These are phyloP conservation scores for Scheffersomyces parashehatae DNA, from an alignment of 1,139 yeast genomes.

Conservation along the genomic window DNA sequence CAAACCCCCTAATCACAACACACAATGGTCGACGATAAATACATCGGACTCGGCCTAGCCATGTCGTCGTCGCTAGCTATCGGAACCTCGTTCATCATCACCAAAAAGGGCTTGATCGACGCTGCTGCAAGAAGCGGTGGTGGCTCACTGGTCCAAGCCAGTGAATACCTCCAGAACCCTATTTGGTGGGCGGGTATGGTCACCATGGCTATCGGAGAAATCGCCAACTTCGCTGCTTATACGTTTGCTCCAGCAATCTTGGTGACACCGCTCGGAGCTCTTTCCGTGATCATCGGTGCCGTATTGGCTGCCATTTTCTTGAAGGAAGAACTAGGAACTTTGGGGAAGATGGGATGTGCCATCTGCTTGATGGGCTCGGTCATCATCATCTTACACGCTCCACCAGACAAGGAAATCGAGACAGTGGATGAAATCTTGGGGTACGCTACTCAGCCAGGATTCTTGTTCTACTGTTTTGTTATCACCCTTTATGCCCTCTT, in stretches of 20 bases:
- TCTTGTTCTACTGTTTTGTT: conserved; percentile 61
- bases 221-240: conserved; percentile 92
- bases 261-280: conserved; percentile 90
- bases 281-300: conserved; percentile 88
- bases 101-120: conserved; percentile 82
- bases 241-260: conserved; percentile 93
- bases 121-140: conserved; percentile 64
- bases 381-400: conserved; percentile 90
- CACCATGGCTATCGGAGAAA: conserved; percentile 89
- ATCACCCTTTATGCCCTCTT: conserved; percentile 70
- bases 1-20: no score
- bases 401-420: conserved; percentile 84
- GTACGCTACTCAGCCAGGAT: conserved; percentile 81
- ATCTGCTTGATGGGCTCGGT: conserved; percentile 87
- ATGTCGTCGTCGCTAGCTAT: conserved; percentile 86
- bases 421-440: conserved; percentile 86
- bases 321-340: conserved; percentile 81
- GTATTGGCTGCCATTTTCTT: conserved; percentile 82
- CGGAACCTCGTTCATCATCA: conserved; percentile 86
- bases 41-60: conserved; percentile 87
- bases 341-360: conserved; percentile 95
- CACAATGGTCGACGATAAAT: conserved; percentile 63
- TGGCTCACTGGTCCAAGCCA: conserved; percentile 62
- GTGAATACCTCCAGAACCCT: conserved; percentile 77
- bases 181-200: conserved; percentile 95